Base-by-base conservation (phyloP, 768 basidiomycete species). In the Lactarius vividus region DNA sequence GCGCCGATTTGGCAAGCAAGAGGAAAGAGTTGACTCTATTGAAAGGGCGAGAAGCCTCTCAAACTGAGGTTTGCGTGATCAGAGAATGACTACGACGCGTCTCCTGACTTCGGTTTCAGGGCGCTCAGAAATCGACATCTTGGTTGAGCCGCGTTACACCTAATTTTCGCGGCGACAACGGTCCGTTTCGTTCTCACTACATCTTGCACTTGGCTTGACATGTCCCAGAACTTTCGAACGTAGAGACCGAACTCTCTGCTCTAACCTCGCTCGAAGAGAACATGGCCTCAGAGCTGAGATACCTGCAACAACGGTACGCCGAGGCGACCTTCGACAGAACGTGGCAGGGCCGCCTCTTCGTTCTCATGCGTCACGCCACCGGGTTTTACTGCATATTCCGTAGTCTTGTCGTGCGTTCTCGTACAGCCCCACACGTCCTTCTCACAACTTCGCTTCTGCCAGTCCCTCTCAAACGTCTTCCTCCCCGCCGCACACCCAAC, bases 381-480 rank as follows among this genome's bases (percentile, higher is more conserved):
- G 64, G 63, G 16, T 60, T 69, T 49, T 70, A 70, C 23, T 70
- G 70, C 64, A 63, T 65, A 49, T 70, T 63, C 57, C 82, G 82
- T 80, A 56, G 71, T 75, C 15, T 75, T 69, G 26, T 86, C 79
- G 31, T 61, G 44, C 35, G 61, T 28, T 26, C 65, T 10, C 46
- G 16, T 37, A 4, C 20, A 44, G 33, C 55, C 23, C 46, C 53
- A 67, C 29, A 33, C 35, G 35, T 20, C 20, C 20, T 39, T 31
- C 58, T 20, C 16, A 13, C n/a, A 54, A 53, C 61, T 11, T 35
- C n/a, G 26, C 31, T 31, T 49, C 26, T 18, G 6, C 60, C 68
- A 87, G 86, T 82, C 82, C 8, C 66, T 83, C 11, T 75, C 82
- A 64, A 87, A 87, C 70, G 71, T 84, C n/a, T 73, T 87, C 46